Evolutionary conservation across 1,284 basidiomycete species (phyloP).

Genomic region (Trametes sp.): DNA sequence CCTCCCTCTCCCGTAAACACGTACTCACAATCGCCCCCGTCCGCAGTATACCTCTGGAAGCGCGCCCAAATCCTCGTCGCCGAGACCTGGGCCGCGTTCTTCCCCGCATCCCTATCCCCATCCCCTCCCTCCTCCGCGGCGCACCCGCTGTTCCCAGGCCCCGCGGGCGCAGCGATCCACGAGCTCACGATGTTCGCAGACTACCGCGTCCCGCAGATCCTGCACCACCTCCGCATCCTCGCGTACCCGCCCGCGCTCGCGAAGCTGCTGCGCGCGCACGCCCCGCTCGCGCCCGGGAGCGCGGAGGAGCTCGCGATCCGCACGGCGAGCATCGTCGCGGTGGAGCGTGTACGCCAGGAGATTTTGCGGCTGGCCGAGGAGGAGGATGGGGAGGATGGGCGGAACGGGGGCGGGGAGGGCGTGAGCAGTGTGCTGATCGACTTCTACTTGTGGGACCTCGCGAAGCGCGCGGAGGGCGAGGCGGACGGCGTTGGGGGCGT

Average conservation of each 20-base stretch:
- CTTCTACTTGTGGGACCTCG: slow-evolving; percentile 87
- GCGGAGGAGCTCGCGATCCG: slow-evolving; percentile 77
- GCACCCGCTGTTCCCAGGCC: slow-evolving; percentile 78
- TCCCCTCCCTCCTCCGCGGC: slow-evolving; percentile 39
- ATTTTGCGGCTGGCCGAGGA: slow-evolving; percentile 44
- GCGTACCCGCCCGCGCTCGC: slow-evolving; percentile 67
- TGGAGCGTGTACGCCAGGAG: slow-evolving; percentile 70
- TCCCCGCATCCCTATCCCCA: slow-evolving; percentile 58
- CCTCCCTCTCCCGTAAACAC: not conserved
- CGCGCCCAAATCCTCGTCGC: slow-evolving; percentile 86
- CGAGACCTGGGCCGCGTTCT: slow-evolving; percentile 85
- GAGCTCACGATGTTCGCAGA: slow-evolving; percentile 88
- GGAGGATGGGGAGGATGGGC: slow-evolving; percentile 10
- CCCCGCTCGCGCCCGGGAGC: slow-evolving; percentile 59
- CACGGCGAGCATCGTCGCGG: slow-evolving; percentile 76
- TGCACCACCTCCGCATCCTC: slow-evolving; percentile 80
- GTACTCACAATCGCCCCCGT: slow-evolving; percentile 1
- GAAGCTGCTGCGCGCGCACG: slow-evolving; percentile 52
- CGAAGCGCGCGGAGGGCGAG: slow-evolving; percentile 74
- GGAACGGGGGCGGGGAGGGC: slow-evolving; percentile 40
- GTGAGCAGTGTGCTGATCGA: slow-evolving; percentile 82
- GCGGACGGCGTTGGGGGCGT: slow-evolving; percentile 63
- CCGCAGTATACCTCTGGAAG: slow-evolving; percentile 80
- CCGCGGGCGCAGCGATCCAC: slow-evolving; percentile 53
- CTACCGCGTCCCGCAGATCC: slow-evolving; percentile 85